Base-by-base conservation (phyloP, 805 yeast genomes). In the Candida incommunis region DNA sequence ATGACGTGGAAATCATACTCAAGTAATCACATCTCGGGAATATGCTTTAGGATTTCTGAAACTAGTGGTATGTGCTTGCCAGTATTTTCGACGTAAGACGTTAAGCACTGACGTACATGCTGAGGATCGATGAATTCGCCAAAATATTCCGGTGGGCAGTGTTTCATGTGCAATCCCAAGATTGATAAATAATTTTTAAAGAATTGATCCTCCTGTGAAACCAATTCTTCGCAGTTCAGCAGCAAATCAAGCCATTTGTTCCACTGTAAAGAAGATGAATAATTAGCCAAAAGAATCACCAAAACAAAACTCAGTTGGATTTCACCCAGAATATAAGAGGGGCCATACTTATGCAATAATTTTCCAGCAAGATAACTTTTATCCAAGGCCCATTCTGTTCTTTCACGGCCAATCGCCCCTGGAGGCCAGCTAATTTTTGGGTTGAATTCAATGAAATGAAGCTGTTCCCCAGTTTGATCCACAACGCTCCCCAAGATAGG, bases 221-320 rank as follows among this genome's bases (percentile, higher is more conserved):
- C 44, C 15, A 65, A 46, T 3, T 60, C 57, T 22, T 52, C 53
- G 43, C 69, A 64, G 42, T 63, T 58, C 49, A 69, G 62, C 2
- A 72, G 23, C 9, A 80, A 54, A 41, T 67, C 69, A 11, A 75
- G 50, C 27, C 80, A 49, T 18, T 64, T 66, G 44, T 72, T 66
- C 88, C 88, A 82, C 51, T 80, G 87, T 20, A 72, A 62, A 18
- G 75, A 70, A 13, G 80, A 75, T 18, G 82, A 74, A 53, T 73
- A 72, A 56, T 80, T 82, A 15, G 80, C 83, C 49, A 80, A 64
- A 0, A 76, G 51, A 1, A 76, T 53, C 40, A 71, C 64, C 45
- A 71, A 62, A 1, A 78, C 43, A 48, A 68, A 81, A 2, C 72
- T 55, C 20, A 78, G 54, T 50, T 77, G 76, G 4, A 78, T 54